These are phyloP conservation scores for Penicillium turbatum DNA, from an alignment of 495 filamentous ascomycete species.

Conservation along the genomic window DNA sequence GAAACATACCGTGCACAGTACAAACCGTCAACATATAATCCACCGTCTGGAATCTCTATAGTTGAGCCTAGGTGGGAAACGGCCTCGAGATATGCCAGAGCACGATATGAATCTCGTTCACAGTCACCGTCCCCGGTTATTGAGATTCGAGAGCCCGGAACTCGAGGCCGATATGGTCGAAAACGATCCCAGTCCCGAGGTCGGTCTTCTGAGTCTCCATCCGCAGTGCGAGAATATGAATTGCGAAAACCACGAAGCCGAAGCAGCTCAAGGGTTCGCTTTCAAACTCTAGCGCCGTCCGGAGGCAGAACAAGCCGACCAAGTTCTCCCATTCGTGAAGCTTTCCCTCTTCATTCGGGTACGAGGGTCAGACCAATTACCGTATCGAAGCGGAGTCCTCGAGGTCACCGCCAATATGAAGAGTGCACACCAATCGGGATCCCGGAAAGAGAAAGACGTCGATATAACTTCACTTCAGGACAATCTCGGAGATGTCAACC, in stretches of 20 bases:
- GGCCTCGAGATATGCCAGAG: not conserved
- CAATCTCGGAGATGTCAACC: not conserved
- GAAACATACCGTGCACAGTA: not conserved
- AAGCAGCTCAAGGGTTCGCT: not conserved
- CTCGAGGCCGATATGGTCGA: not conserved
- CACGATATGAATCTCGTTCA: not conserved
- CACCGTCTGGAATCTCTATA: not conserved
- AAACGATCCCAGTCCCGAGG: not conserved
- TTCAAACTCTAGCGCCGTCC: not conserved
- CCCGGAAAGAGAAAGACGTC: not conserved
- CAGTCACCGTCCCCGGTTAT: not conserved
- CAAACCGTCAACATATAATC: not conserved
- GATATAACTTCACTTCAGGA: not conserved
- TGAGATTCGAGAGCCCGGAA: not conserved
- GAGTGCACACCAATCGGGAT: not conserved
- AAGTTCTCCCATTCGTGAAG: not conserved
- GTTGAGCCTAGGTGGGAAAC: not conserved
- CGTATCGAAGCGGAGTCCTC: not conserved
- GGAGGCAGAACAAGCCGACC: not conserved
- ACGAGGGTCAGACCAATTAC: not conserved
- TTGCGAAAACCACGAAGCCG: not conserved
- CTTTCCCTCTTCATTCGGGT: not conserved
- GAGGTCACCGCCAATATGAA: not conserved
- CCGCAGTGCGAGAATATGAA: not conserved
- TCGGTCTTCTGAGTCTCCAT: not conserved